phyloP scores from a whole-genome alignment of 2,329 filamentous ascomycete genomes.

The Polytolypa hystricis region DNA sequence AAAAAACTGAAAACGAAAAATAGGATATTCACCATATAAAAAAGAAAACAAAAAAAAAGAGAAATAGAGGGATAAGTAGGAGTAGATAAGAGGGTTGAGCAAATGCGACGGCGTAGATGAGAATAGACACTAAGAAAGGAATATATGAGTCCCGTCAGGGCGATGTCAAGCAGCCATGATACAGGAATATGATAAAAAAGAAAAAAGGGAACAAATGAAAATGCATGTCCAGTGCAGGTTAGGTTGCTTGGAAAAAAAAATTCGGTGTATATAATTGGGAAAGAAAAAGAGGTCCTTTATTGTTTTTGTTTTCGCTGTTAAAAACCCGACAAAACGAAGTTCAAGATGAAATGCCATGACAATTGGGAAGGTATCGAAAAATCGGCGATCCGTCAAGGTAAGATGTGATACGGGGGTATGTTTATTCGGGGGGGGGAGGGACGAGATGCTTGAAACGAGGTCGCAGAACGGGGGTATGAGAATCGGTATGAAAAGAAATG shows the following conservation, averaged over 20 bases:
- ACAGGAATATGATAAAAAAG: too few species aligned
- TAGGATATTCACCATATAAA: background rate
- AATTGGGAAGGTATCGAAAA: too few species aligned
- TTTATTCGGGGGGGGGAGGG: background rate
- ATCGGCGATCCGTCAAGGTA: background rate
- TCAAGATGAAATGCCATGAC: too few species aligned
- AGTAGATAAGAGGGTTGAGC: too few species aligned
- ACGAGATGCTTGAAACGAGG: background rate
- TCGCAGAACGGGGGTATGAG: background rate
- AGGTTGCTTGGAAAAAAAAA: background rate
- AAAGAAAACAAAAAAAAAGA: background rate
- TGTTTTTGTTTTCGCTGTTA: too few species aligned
- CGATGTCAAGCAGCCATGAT: too few species aligned
- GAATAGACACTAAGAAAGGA: too few species aligned
- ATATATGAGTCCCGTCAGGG: too few species aligned
- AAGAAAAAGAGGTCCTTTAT: background rate
- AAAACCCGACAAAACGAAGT: too few species aligned
- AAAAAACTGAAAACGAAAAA: background rate
- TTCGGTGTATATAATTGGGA: background rate
- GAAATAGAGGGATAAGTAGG: too few species aligned
- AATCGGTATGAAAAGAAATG: background rate
- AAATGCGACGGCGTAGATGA: too few species aligned
- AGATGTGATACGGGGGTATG: background rate
- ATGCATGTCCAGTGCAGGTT: background rate
- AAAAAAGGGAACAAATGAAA: background rate